These are phyloP conservation scores for Puccinia triticina DNA, from an alignment of 1,284 basidiomycete species.

Conservation along the genomic window DNA sequence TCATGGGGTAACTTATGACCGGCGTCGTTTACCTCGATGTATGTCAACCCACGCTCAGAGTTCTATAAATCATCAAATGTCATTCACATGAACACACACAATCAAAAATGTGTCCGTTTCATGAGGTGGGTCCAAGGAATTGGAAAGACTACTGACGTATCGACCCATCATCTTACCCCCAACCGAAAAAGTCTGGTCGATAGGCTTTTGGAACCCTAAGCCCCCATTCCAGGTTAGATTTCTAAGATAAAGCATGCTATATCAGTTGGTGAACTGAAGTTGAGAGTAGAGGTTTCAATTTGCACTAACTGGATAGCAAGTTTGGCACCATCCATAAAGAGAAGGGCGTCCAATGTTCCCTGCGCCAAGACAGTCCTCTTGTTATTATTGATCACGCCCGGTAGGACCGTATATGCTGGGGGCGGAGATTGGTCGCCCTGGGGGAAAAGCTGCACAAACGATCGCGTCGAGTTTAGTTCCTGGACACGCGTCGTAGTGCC, in stretches of 20 bases:
- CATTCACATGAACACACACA: too few species aligned
- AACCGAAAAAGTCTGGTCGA: slow-evolving; percentile 52
- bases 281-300: neutral
- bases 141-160: slow-evolving; percentile 11
- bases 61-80: slow-evolving; percentile 1
- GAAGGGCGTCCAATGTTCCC: slow-evolving; percentile 15
- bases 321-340: slow-evolving; percentile 13
- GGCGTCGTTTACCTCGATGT: slow-evolving; percentile 19
- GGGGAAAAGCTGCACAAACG: slow-evolving; percentile 8
- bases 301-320: neutral
- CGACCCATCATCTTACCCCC: slow-evolving; percentile 32
- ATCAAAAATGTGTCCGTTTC: neutral
- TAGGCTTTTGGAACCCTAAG: slow-evolving; percentile 56
- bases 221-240: slow-evolving; percentile 55
- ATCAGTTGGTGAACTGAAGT: neutral
- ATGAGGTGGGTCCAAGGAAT: neutral
- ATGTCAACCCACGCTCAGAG: slow-evolving; percentile 29
- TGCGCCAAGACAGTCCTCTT: slow-evolving; percentile 39
- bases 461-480: neutral
- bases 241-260: neutral
- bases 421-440: slow-evolving; percentile 28
- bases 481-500: too few species aligned
- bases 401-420: slow-evolving; percentile 7
- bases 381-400: slow-evolving; percentile 37
- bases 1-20: slow-evolving; percentile 59